A percentile compares a stretch with the other conserved stretches of the same genome.
Evolutionary conservation across 768 basidiomycete genomes (phyloP).

Genomic region (Pleurotus tuoliensis): DNA sequence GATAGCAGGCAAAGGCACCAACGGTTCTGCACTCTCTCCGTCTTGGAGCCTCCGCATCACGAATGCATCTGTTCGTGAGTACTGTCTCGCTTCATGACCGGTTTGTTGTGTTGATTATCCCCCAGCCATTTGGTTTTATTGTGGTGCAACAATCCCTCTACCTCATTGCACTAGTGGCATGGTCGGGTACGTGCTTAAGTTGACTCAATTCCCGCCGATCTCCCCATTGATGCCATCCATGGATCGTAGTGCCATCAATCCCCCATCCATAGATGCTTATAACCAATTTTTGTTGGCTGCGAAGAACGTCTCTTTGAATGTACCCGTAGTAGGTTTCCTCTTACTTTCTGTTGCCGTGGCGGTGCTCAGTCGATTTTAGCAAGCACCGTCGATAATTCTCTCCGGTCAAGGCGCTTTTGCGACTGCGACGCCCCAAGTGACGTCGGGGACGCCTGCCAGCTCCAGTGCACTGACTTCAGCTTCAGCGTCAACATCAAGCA

Average conservation of each 20-base stretch:
- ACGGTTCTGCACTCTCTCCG: slow-evolving; percentile 14
- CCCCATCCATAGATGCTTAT: slow-evolving; percentile 8
- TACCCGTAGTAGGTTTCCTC: background rate
- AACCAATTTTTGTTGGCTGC: slow-evolving; percentile 7
- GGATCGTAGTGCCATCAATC: slow-evolving; percentile 13
- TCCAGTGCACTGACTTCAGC: slow-evolving; percentile 2
- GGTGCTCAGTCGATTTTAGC: background rate
- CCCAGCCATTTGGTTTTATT: slow-evolving; percentile 20
- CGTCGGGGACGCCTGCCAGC: slow-evolving; percentile 1
- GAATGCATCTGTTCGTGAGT: slow-evolving; percentile 22
- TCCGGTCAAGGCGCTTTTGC: slow-evolving; percentile 9
- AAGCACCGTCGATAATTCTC: slow-evolving; percentile 4
- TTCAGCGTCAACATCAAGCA: slow-evolving; percentile 1
- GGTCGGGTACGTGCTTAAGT: slow-evolving; percentile 9
- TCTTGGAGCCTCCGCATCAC: slow-evolving; percentile 33
- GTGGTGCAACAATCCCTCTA: slow-evolving; percentile 24
- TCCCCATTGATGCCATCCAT: background rate
- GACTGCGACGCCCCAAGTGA: background rate
- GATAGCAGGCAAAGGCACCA: slow-evolving; percentile 18
- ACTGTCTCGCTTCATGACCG: slow-evolving; percentile 5
- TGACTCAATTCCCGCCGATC: background rate
- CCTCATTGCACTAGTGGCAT: slow-evolving; percentile 28
- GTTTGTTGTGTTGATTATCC: slow-evolving; percentile 14
- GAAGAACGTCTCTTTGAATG: slow-evolving; percentile 2
- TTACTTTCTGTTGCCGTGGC: background rate